A percentile compares a stretch with the other conserved stretches of the same genome.
These are phyloP conservation scores for Teratosphaeria destructans DNA, from an alignment of 2,329 filamentous ascomycete genomes.

Conservation along the genomic window DNA sequence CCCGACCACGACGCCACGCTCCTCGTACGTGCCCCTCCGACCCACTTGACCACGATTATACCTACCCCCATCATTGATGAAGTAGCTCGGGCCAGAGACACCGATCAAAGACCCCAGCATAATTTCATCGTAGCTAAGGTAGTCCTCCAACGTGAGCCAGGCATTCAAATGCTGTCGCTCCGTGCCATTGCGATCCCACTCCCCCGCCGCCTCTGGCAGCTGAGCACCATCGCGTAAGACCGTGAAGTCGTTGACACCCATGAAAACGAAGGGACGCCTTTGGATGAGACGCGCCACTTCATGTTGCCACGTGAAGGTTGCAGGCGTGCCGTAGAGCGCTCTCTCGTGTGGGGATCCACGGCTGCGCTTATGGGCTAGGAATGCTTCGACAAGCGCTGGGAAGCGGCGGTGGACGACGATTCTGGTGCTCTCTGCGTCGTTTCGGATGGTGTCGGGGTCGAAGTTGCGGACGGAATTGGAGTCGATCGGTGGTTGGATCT, in stretches of 20 bases:
- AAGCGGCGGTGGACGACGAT: conserved; percentile 22
- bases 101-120: conserved; percentile 23
- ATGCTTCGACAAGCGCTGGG: conserved; percentile 14
- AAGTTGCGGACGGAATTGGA: conserved; percentile 19
- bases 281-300: conserved; percentile 19
- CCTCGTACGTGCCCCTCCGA: conserved; percentile 11
- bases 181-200: conserved; percentile 18
- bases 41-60: conserved; percentile 11
- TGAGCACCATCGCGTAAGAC: conserved; percentile 16
- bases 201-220: conserved; percentile 1
- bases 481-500: conserved; percentile 12
- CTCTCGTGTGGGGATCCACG: conserved; percentile 20
- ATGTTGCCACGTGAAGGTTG: conserved; percentile 10
- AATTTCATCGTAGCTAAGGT: conserved; percentile 26
- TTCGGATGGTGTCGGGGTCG: conserved; percentile 6
- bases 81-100: conserved; percentile 19
- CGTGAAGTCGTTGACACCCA: conserved; percentile 17
- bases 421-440: conserved; percentile 16
- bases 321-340: conserved; percentile 13
- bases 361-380: conserved; percentile 21
- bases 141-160: conserved; percentile 15
- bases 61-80: conserved; percentile 22
- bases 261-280: conserved; percentile 21
- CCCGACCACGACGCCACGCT: conserved; percentile 21
- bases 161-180: conserved; percentile 14